A percentile compares a stretch with the other conserved stretches of the same genome.
Evolutionary conservation across 495 filamentous ascomycete species (phyloP).

Genomic region (Xanthoparmelia taractica): DNA sequence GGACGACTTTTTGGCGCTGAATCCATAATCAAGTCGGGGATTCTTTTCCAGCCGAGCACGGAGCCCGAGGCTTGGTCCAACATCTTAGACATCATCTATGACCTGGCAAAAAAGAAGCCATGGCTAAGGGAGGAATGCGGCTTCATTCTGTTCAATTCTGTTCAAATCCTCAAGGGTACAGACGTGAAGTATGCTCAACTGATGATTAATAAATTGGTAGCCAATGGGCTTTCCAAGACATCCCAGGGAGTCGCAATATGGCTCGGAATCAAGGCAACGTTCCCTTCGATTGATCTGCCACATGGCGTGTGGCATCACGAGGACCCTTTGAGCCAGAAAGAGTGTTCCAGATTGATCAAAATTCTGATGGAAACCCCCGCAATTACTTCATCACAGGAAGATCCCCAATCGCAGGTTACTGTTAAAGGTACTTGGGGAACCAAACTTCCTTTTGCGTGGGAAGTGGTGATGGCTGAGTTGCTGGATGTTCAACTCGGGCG

Average conservation of each 20-base stretch:
- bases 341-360: slow-evolving; percentile 56
- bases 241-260: slow-evolving; percentile 86
- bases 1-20: slow-evolving; percentile 81
- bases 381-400: slow-evolving; percentile 41
- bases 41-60: slow-evolving; percentile 51
- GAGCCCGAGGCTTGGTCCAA: slow-evolving; percentile 50
- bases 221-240: slow-evolving; percentile 60
- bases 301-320: slow-evolving; percentile 63
- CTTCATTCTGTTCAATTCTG: slow-evolving; percentile 51
- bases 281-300: slow-evolving; percentile 57
- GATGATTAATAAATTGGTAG: slow-evolving; percentile 53
- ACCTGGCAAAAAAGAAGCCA: slow-evolving; percentile 56
- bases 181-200: slow-evolving; percentile 44
- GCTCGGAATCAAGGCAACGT: slow-evolving; percentile 58
- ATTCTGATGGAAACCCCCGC: slow-evolving; percentile 70
- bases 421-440: slow-evolving; percentile 63
- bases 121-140: slow-evolving; percentile 88
- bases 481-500: slow-evolving; percentile 27
- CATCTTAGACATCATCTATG: slow-evolving; percentile 47
- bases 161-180: slow-evolving; percentile 39
- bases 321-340: slow-evolving; percentile 59
- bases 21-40: slow-evolving; percentile 70
- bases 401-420: slow-evolving; percentile 34
- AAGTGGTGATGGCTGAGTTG: slow-evolving; percentile 53
- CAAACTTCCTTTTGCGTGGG: slow-evolving; percentile 84